Evolutionary conservation across 176 grass and related monocot species (phyloP).

Genomic region (bread wheat (Triticum aestivum)): IWGSC_CS_RefSeq_v2.1 NC_057807.1:280017504-280018003

Average conservation of each 20-base stretch:
- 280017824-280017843: constrained; percentile 30
- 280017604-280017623: too few relatives aligned
- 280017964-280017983: constrained; percentile 57
- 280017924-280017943: constrained; percentile 8
- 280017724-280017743: too few relatives aligned
- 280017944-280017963: constrained; percentile 21
- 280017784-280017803: neutral
- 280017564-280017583: too few relatives aligned
- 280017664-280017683: too few relatives aligned
- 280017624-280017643: too few relatives aligned
- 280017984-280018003: constrained; percentile 46
- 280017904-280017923: constrained; percentile 27
- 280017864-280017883: neutral
- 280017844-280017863: constrained; percentile 13
- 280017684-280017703: too few relatives aligned
- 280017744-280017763: neutral
- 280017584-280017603: too few relatives aligned
- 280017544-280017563: too few relatives aligned
- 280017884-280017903: constrained; percentile 27
- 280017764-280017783: constrained; percentile 1
- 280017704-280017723: too few relatives aligned
- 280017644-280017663: too few relatives aligned
- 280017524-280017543: too few relatives aligned
- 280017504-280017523: neutral
- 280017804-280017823: constrained; percentile 35